Conservation (phyloP, 116 monocot species). For the Phalaenopsis hybrid region DNA sequence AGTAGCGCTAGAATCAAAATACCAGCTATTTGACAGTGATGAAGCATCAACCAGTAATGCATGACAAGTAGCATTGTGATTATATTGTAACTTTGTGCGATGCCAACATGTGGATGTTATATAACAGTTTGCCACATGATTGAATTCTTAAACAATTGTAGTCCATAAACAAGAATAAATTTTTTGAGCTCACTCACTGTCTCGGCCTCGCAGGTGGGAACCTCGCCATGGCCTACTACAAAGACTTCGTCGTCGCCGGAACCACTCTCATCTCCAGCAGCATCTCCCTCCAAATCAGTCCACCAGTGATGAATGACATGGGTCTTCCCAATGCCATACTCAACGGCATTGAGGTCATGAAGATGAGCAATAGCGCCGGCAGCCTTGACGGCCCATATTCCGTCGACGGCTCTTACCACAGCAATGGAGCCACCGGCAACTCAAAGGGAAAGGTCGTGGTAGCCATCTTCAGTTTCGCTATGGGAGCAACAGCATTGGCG, state of each 20-base stretch:
- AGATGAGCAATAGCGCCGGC: conserved; percentile 69
- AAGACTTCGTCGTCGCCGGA: conserved; percentile 61
- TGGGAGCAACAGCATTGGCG: conserved; percentile 31
- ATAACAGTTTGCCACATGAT: too few species aligned
- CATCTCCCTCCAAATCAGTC: conserved; percentile 60
- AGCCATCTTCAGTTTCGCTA: conserved; percentile 32
- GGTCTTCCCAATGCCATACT: conserved; percentile 60
- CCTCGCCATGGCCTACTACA: conserved; percentile 60
- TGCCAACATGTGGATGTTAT: too few species aligned
- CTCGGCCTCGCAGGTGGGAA: conserved; percentile 19
- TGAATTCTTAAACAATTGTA: too few species aligned
- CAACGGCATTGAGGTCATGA: conserved; percentile 84
- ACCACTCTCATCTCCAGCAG: conserved; percentile 27
- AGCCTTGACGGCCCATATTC: conserved; percentile 69
- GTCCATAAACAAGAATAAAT: too few species aligned
- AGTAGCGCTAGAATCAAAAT: too few species aligned
- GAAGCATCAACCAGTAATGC: too few species aligned
- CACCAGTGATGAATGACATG: conserved; percentile 11
- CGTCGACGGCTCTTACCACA: conserved; percentile 36
- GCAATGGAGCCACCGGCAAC: not conserved
- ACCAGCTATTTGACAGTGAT: too few species aligned
- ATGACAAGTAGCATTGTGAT: too few species aligned
- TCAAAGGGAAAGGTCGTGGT: conserved; percentile 19
- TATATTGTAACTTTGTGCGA: too few species aligned
- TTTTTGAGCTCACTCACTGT: too few species aligned